phyloP scores from a whole-genome alignment of 768 basidiomycete species.

The Mrakia gelida region DNA sequence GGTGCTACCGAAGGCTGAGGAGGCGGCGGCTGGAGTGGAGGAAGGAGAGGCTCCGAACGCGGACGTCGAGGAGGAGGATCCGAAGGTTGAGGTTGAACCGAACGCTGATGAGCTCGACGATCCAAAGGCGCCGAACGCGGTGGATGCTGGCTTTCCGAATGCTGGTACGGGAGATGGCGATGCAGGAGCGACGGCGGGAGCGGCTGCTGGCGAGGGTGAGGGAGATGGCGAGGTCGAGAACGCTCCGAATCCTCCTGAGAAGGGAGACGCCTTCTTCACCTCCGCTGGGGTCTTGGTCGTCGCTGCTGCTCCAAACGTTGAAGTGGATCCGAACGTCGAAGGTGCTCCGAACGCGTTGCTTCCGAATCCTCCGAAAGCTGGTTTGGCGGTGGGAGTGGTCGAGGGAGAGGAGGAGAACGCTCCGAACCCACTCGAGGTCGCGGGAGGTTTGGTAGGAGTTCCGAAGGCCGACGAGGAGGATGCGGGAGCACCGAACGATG shows the following conservation, averaged over 20 bases:
- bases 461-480: conserved; percentile 4
- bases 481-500: conserved; percentile 10
- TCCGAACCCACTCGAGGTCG: neutral
- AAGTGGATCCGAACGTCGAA: conserved; percentile 23
- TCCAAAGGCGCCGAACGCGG: conserved; percentile 16
- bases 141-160: conserved; percentile 7
- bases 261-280: conserved; percentile 24
- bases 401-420: neutral
- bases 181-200: neutral
- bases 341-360: conserved; percentile 25
- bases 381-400: neutral
- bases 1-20: conserved; percentile 7
- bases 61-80: conserved; percentile 2
- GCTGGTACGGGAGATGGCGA: neutral
- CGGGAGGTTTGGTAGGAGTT: conserved; percentile 9
- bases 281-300: conserved; percentile 4
- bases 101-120: neutral
- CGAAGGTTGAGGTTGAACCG: neutral
- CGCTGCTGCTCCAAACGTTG: conserved; percentile 24
- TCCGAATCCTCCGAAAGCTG: conserved; percentile 19
- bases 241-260: conserved; percentile 28
- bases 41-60: conserved; percentile 15
- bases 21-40: neutral
- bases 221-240: conserved; percentile 13
- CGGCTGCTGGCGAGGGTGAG: neutral